phyloP scores from a whole-genome alignment of 805 yeast genomes.

The Hagleromyces aurorensis region DNA sequence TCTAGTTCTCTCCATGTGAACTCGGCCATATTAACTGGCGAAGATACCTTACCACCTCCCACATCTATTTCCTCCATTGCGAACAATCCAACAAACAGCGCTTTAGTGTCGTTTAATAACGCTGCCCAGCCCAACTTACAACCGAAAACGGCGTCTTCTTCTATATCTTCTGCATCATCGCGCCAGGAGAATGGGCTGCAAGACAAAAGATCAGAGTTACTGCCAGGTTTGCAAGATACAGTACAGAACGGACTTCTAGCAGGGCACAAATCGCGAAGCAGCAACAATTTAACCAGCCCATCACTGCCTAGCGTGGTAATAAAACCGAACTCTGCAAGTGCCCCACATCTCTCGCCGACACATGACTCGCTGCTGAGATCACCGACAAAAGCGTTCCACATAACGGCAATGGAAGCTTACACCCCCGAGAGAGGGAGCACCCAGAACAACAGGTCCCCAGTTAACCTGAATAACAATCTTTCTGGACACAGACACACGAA shows the following conservation, averaged over 20 bases:
- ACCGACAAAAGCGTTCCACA: constrained; percentile 39
- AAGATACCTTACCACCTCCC: constrained; percentile 16
- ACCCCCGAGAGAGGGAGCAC: constrained; percentile 53
- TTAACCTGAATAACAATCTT: too few species aligned
- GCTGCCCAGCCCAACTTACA: constrained; percentile 9
- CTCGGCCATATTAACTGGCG: too few species aligned
- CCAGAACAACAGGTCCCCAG: constrained; percentile 18
- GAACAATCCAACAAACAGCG: constrained; percentile 12
- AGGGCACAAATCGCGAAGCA: constrained; percentile 12
- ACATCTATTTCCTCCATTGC: constrained; percentile 5
- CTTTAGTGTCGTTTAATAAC: constrained; percentile 12
- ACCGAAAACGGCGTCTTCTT: constrained; percentile 8
- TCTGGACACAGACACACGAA: too few species aligned
- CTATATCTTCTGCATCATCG: constrained; percentile 7
- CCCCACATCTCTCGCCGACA: constrained; percentile 18
- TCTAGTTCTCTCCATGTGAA: constrained; percentile 5
- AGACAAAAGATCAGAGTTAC: constrained; percentile 4
- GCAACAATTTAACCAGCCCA: constrained; percentile 7
- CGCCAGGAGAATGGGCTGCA: too few species aligned
- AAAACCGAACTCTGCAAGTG: constrained; percentile 14
- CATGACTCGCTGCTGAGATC: constrained; percentile 25
- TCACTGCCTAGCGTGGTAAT: constrained; percentile 2
- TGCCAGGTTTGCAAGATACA: constrained; percentile 3
- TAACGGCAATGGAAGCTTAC: constrained; percentile 51
- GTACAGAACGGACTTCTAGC: constrained; percentile 6